These are phyloP conservation scores for Pholiota microspora DNA, from an alignment of 768 basidiomycete species.

Conservation along the genomic window DNA sequence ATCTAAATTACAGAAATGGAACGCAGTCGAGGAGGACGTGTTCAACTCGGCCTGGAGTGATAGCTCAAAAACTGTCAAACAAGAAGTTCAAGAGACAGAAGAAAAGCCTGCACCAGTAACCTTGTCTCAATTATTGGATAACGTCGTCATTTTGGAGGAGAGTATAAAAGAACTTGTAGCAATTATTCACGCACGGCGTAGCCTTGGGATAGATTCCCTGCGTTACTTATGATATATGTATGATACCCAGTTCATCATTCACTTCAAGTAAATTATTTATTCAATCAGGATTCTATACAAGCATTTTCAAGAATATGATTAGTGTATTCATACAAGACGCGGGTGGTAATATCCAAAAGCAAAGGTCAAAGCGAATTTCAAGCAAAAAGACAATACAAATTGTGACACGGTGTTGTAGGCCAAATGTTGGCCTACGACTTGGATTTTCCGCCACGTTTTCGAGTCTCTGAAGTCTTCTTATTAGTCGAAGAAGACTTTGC, in stretches of 20 bases:
- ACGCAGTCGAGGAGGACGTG: conserved; percentile 67
- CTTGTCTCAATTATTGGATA: conserved; percentile 84
- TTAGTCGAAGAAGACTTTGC: conserved; percentile 24
- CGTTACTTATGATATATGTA: conserved; percentile 73
- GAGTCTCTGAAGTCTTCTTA: conserved; percentile 22
- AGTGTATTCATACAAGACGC: background rate
- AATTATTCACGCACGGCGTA: conserved; percentile 79
- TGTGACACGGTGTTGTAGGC: no score
- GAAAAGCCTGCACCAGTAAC: conserved; percentile 48
- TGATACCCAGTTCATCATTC: conserved; percentile 28
- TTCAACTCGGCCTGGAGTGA: conserved; percentile 55
- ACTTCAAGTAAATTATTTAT: conserved; percentile 9
- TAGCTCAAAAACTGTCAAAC: conserved; percentile 19
- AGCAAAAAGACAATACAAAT: no score
- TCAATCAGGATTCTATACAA: background rate
- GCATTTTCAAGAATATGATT: conserved; percentile 2
- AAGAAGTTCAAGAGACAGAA: conserved; percentile 31
- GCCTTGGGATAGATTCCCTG: conserved; percentile 80
- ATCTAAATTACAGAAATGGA: conserved; percentile 49
- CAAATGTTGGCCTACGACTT: background rate
- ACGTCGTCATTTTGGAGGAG: conserved; percentile 93
- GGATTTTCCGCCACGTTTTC: conserved; percentile 27
- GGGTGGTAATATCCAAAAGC: conserved; percentile 1
- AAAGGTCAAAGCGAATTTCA: background rate
- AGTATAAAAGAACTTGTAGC: conserved; percentile 91